phyloP scores from a whole-genome alignment of 2,329 filamentous ascomycete genomes.

The Trichoderma cornu-damae region DNA sequence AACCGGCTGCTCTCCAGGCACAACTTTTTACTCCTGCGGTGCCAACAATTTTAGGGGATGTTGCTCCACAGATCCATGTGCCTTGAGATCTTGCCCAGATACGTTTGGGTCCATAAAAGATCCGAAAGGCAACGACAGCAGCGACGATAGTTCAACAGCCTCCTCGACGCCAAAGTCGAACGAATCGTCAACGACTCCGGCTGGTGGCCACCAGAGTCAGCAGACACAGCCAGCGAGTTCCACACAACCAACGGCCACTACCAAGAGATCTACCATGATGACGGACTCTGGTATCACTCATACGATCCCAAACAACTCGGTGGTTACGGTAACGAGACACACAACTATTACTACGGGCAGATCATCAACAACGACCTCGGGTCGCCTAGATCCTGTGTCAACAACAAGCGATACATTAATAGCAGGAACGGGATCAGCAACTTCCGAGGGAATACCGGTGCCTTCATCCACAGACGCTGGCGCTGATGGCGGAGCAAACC shows the following conservation, averaged over 20 bases:
- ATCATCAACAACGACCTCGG: slow-evolving; percentile 19
- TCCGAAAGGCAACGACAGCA: neutral
- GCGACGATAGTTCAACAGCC: neutral
- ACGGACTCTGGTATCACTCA: slow-evolving; percentile 36
- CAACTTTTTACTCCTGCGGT: slow-evolving; percentile 36
- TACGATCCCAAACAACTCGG: slow-evolving; percentile 33
- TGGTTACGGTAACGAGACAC: slow-evolving; percentile 34
- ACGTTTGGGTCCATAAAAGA: neutral
- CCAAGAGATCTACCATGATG: slow-evolving; percentile 23
- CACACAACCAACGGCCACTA: neutral
- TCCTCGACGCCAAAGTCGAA: neutral
- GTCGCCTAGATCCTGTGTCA: slow-evolving; percentile 12
- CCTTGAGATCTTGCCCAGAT: slow-evolving; percentile 29
- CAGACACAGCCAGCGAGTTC: neutral
- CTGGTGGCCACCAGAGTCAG: neutral
- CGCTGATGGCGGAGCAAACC: slow-evolving; percentile 5
- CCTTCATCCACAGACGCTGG: slow-evolving; percentile 20
- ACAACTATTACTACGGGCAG: slow-evolving; percentile 31
- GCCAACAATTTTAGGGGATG: slow-evolving; percentile 40
- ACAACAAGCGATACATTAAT: neutral
- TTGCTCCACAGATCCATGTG: slow-evolving; percentile 43
- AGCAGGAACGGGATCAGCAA: neutral
- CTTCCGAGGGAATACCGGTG: slow-evolving; percentile 16
- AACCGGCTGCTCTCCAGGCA: slow-evolving; percentile 29
- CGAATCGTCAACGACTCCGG: neutral